Percentiles rank a stretch among this genome's conserved stretches.
These are phyloP conservation scores for Sarocladium kiliense DNA, from an alignment of 2,329 filamentous ascomycete genomes.

Conservation along the genomic window DNA sequence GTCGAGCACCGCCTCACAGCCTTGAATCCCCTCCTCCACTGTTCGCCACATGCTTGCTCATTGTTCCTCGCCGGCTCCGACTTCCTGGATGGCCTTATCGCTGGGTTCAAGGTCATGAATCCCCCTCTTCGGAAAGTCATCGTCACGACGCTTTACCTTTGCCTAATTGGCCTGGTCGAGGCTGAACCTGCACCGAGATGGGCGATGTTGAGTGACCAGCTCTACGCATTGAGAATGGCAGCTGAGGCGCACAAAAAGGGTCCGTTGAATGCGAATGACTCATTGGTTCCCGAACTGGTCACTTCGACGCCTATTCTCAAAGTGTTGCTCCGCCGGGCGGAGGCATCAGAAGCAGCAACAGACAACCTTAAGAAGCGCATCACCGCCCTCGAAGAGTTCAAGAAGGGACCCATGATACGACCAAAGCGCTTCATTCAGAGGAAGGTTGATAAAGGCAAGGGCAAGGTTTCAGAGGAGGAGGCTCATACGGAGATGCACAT, in stretches of 20 bases:
- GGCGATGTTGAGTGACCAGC: conserved; percentile 72
- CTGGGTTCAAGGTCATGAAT: conserved; percentile 60
- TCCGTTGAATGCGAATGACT: conserved; percentile 54
- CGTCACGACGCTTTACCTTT: conserved; percentile 69
- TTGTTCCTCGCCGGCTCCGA: conserved; percentile 81
- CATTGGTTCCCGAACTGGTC: conserved; percentile 75
- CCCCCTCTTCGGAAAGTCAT: conserved; percentile 61
- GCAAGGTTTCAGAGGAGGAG: conserved; percentile 32
- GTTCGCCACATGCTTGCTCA: conserved; percentile 49
- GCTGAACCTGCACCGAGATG: conserved; percentile 58
- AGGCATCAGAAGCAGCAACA: conserved; percentile 42
- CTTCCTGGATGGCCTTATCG: conserved; percentile 71
- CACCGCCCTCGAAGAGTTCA: conserved; percentile 53
- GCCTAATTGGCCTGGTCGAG: conserved; percentile 65
- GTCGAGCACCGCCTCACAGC: conserved; percentile 50
- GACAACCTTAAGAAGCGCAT: conserved; percentile 56
- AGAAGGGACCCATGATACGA: conserved; percentile 47
- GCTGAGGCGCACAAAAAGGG: conserved; percentile 59
- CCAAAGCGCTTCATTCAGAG: conserved; percentile 46
- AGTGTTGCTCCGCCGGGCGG: conserved; percentile 52
- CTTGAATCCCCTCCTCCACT: conserved; percentile 60
- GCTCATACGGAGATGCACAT: conserved; percentile 55
- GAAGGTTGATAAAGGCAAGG: conserved; percentile 64
- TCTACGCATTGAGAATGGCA: conserved; percentile 72
- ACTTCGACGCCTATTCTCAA: conserved; percentile 72